Percentiles rank a stretch among this genome's conserved stretches.
phyloP scores from a whole-genome alignment of 1,139 yeast genomes.

The Hyphopichia khmerensis region DNA sequence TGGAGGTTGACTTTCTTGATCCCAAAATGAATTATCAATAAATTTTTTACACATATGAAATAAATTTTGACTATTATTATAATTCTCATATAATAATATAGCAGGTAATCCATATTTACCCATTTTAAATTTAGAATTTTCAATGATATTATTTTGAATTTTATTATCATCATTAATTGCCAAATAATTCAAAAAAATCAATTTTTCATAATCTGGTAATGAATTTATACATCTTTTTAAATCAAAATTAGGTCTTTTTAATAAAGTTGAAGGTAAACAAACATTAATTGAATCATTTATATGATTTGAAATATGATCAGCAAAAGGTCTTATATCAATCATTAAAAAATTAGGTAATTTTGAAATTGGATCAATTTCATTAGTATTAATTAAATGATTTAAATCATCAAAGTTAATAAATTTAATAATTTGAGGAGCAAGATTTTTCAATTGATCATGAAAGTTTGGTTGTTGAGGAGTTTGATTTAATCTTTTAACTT shows the following conservation, averaged over 20 bases:
- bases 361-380: constrained; percentile 5
- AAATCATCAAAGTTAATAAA: neutral
- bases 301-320: constrained; percentile 55
- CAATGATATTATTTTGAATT: neutral
- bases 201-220: constrained; percentile 46
- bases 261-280: constrained; percentile 74
- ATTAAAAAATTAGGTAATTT: constrained; percentile 33
- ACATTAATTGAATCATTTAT: constrained; percentile 61
- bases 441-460: constrained; percentile 9
- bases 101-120: constrained; percentile 31
- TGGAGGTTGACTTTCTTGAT: constrained; percentile 18
- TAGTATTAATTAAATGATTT: constrained; percentile 1
- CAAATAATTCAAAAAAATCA: constrained; percentile 21
- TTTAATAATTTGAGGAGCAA: constrained; percentile 4
- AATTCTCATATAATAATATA: constrained; percentile 32
- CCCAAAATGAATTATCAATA: constrained; percentile 30
- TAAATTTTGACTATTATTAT: constrained; percentile 35
- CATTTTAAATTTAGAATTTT: constrained; percentile 15
- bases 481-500: constrained; percentile 11
- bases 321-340: constrained; percentile 71
- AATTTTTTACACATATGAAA: constrained; percentile 52
- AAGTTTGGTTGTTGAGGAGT: constrained; percentile 11
- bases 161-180: constrained; percentile 2
- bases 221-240: constrained; percentile 57
- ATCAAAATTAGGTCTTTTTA: constrained; percentile 66